These are phyloP conservation scores for Podila epigama DNA, from an alignment of 192 early-diverging fungal genomes.

Conservation along the genomic window DNA sequence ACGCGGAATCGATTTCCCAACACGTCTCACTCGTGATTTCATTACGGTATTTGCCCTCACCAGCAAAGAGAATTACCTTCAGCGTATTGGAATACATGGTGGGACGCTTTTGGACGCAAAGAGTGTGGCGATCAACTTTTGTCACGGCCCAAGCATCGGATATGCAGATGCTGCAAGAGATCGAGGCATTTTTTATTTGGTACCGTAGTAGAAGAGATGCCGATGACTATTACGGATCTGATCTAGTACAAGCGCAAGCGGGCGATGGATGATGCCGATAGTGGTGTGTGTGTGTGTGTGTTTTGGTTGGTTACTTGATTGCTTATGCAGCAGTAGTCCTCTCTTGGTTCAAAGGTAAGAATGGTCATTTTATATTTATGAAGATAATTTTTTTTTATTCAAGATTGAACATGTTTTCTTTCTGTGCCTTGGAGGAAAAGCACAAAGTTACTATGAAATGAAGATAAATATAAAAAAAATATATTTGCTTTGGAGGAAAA, in stretches of 20 bases:
- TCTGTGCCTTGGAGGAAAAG: too few species aligned
- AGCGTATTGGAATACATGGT: constrained; percentile 98
- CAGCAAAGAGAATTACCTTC: constrained; percentile 98
- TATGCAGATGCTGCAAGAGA: constrained; percentile 71
- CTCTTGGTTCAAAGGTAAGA: too few species aligned
- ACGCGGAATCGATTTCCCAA: constrained; percentile 98
- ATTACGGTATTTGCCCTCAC: constrained; percentile 94
- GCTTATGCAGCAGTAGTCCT: too few species aligned
- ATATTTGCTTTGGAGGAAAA: too few species aligned
- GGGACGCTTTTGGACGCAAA: constrained; percentile 99
- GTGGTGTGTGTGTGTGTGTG: background rate
- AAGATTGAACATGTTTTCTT: too few species aligned
- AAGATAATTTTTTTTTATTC: too few species aligned
- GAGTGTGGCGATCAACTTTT: constrained; percentile 99
- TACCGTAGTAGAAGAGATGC: constrained; percentile 99
- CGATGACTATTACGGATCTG: constrained; percentile 91
- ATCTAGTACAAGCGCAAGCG: constrained; percentile 48
- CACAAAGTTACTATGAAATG: too few species aligned
- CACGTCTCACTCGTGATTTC: constrained; percentile 90
- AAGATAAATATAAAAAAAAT: too few species aligned
- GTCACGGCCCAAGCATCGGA: constrained; percentile 93
- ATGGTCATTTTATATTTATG: too few species aligned
- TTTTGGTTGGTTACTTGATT: too few species aligned
- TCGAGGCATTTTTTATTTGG: constrained; percentile 94
- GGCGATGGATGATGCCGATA: background rate